A percentile compares a stretch with the other conserved stretches of the same genome.
Conservation (phyloP, 108 stramenopile species). For the Skeletonema tropicum region DNA sequence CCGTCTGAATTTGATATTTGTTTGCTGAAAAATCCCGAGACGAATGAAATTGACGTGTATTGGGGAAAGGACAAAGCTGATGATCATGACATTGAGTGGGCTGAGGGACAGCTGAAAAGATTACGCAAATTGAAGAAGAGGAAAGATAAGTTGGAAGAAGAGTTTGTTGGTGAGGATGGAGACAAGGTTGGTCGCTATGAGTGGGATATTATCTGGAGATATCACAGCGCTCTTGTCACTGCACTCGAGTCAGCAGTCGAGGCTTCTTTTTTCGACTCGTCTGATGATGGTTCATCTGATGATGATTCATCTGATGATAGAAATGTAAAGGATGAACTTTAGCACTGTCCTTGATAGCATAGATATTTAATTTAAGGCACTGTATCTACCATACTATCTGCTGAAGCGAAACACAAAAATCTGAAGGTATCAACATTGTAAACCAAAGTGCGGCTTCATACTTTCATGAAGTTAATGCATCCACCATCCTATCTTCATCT, state of each 20-base stretch:
- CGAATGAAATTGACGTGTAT: conserved; percentile 13
- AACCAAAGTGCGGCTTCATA: no score
- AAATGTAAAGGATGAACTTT: neutral
- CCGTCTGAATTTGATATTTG: conserved; percentile 31
- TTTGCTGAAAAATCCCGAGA: conserved; percentile 6
- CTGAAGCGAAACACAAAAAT: neutral
- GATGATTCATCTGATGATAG: neutral
- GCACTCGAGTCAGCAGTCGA: conserved; percentile 26
- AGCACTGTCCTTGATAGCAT: no score
- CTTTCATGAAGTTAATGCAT: no score
- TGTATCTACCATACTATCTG: neutral
- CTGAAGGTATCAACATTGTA: neutral
- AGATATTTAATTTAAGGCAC: no score
- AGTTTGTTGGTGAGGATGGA: conserved; percentile 24
- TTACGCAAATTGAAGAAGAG: conserved; percentile 9
- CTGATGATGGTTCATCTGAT: neutral
- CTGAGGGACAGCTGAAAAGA: conserved; percentile 30
- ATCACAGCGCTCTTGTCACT: conserved; percentile 31
- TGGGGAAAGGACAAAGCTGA: conserved; percentile 16
- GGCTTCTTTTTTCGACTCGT: neutral
- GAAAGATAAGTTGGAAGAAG: conserved; percentile 27
- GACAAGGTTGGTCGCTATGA: conserved; percentile 26
- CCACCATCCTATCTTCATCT: no score
- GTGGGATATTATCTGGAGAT: conserved; percentile 50
- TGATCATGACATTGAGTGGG: conserved; percentile 33